A percentile compares a stretch with the other conserved stretches of the same genome.
Evolutionary conservation across 805 yeast genomes (phyloP).

Genomic region (Saturnispora halmiae): DNA sequence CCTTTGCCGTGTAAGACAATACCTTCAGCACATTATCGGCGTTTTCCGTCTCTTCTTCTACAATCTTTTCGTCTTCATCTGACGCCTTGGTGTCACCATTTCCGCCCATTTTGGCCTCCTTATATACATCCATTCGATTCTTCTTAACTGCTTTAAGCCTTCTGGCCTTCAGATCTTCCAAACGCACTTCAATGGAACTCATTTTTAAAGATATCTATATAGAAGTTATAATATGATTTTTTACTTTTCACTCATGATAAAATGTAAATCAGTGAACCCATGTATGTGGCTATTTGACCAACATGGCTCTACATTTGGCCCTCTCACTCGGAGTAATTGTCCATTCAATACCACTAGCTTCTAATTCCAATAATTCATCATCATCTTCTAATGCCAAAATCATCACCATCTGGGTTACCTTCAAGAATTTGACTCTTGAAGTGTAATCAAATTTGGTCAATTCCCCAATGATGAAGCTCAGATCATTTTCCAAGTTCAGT

Average conservation of each 20-base stretch:
- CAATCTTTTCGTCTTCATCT: too few species aligned
- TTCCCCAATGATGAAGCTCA: slow-evolving; percentile 63
- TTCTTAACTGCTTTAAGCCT: slow-evolving; percentile 7
- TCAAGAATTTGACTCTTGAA: slow-evolving; percentile 66
- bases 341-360: slow-evolving; percentile 39
- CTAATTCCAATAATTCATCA: slow-evolving; percentile 28
- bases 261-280: too few species aligned
- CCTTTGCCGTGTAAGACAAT: slow-evolving; percentile 49
- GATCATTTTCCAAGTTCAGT: slow-evolving; percentile 71
- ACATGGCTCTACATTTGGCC: slow-evolving; percentile 2
- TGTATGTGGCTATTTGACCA: not conserved
- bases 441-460: slow-evolving; percentile 65
- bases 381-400: slow-evolving; percentile 75
- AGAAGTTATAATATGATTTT: too few species aligned
- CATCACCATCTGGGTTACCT: slow-evolving; percentile 78
- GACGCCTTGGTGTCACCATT: not conserved
- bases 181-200: not conserved
- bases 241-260: too few species aligned
- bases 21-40: slow-evolving; percentile 24
- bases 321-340: slow-evolving; percentile 71
- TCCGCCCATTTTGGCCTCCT: slow-evolving; percentile 10
- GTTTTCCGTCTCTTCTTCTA: not conserved
- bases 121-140: slow-evolving; percentile 12
- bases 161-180: slow-evolving; percentile 7
- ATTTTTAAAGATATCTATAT: not conserved